Base-by-base conservation (phyloP, 2,329 filamentous ascomycete species). In the Rasamsonia emersonii region DNA sequence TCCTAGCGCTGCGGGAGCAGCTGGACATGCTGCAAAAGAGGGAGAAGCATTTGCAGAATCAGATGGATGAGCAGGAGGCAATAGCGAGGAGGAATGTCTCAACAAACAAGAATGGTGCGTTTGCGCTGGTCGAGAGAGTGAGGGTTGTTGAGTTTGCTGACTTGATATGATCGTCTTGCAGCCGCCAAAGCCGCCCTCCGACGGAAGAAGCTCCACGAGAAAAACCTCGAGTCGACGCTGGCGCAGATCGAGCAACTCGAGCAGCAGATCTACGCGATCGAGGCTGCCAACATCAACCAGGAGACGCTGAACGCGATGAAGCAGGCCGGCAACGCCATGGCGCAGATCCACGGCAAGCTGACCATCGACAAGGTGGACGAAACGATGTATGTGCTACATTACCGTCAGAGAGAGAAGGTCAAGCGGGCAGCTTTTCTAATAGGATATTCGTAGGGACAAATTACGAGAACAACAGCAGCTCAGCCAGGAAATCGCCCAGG, bases 21-120 rank as follows among this genome's bases (percentile, higher is more conserved):
- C 73, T 96, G 26, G 89, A 95, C 50, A 96, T 96, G 88, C 73
- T 98, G 55, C 86, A 93, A 66, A 98, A 98, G 73, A 75, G 89
- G 39, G 88, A 96, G 70, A 83, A 77, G 60, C 86, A 96, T 56
- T 65, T 96, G 40, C 82, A 91, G 61, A 82, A 74, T 42, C 86
- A 93, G 68, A 94, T 96, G 68, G 80, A 86, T 16, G 86, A 96
- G 60, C 88, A 96, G 60, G 86, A 94, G 51, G 73, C 73, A 21
- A 74, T 93, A 45, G 91, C 91, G 26, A 75, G 84, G 61, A 95
- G 95, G 71, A 80, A 91, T 42, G 80, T 95, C 35, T 77, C 70
- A 50, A 73, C 80, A 38, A 96, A 96, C 68, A 96, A 95, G 66
- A 86, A 76, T 48, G 81, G 91, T 96, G 75, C 45, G 79, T 62